Evolutionary conservation across 345 rosid species (phyloP).

Genomic region (Murraya koenigii): DNA sequence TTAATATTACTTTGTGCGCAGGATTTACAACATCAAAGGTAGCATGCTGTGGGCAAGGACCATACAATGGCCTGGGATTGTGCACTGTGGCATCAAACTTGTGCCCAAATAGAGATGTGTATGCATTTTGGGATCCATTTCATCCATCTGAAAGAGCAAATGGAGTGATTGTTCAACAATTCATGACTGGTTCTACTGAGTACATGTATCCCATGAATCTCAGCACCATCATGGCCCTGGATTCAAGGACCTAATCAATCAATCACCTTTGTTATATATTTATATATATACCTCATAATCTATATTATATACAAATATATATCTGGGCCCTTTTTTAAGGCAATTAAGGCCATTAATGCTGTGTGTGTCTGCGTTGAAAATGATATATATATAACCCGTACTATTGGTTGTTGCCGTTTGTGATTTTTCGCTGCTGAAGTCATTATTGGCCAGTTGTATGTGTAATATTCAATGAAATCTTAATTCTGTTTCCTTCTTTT

Average conservation of each 20-base stretch:
- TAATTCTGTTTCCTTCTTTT: neutral
- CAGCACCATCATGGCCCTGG: constrained; percentile 66
- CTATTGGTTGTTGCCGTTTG: neutral
- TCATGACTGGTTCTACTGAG: constrained; percentile 44
- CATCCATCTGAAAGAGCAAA: constrained; percentile 84
- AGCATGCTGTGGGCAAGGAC: constrained; percentile 98
- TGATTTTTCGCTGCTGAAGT: neutral
- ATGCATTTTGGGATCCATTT: constrained; percentile 88
- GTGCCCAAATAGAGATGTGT: constrained; percentile 61
- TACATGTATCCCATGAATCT: constrained; percentile 92
- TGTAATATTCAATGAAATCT: neutral
- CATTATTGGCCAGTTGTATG: neutral
- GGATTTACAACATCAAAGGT: constrained; percentile 73
- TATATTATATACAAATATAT: no score
- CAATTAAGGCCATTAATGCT: neutral
- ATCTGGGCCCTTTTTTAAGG: neutral
- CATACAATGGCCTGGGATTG: constrained; percentile 74
- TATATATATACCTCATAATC: no score
- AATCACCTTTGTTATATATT: neutral
- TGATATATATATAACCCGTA: no score
- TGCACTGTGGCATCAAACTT: constrained; percentile 73
- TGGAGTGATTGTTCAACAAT: constrained; percentile 47
- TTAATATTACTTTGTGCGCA: constrained; percentile 14
- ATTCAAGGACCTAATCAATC: constrained; percentile 24
- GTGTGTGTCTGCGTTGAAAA: neutral